These are phyloP conservation scores for Pyrenula aspistea DNA, from an alignment of 495 filamentous ascomycete species.

Conservation along the genomic window DNA sequence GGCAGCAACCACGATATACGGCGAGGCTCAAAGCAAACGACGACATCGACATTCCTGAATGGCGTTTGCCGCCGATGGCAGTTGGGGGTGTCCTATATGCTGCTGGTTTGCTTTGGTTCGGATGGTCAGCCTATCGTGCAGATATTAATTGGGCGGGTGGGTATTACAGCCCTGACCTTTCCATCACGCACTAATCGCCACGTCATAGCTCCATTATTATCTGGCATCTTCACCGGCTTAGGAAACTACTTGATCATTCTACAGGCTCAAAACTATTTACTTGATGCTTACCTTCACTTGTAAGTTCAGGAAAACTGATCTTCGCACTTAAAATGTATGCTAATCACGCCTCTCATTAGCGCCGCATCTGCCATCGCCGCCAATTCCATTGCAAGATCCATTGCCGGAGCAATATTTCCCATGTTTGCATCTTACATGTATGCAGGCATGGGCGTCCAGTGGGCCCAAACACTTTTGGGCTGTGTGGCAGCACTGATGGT, in stretches of 20 bases:
- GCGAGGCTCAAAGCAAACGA: slow-evolving; percentile 17
- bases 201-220: slow-evolving; percentile 8
- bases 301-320: too few species aligned
- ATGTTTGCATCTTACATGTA: slow-evolving; percentile 73
- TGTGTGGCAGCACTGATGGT: slow-evolving; percentile 53
- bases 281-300: slow-evolving; percentile 55
- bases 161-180: too few species aligned
- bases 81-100: slow-evolving; percentile 35
- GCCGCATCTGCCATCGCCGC: slow-evolving; percentile 81
- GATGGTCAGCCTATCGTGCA: slow-evolving; percentile 25
- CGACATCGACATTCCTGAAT: slow-evolving; percentile 32
- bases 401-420: slow-evolving; percentile 68
- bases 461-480: slow-evolving; percentile 64
- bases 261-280: slow-evolving; percentile 26
- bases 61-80: slow-evolving; percentile 35
- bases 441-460: slow-evolving; percentile 63
- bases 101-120: slow-evolving; percentile 32
- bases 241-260: slow-evolving; percentile 26
- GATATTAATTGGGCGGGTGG: slow-evolving; percentile 73
- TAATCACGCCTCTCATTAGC: too few species aligned
- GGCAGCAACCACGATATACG: slow-evolving; percentile 16
- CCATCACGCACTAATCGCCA: slow-evolving; percentile 13
- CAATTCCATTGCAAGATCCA: slow-evolving; percentile 75
- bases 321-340: too few species aligned
- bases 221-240: slow-evolving; percentile 14